Conservation (phyloP, 1,284 basidiomycete genomes). For the Irpex sp. region DNA sequence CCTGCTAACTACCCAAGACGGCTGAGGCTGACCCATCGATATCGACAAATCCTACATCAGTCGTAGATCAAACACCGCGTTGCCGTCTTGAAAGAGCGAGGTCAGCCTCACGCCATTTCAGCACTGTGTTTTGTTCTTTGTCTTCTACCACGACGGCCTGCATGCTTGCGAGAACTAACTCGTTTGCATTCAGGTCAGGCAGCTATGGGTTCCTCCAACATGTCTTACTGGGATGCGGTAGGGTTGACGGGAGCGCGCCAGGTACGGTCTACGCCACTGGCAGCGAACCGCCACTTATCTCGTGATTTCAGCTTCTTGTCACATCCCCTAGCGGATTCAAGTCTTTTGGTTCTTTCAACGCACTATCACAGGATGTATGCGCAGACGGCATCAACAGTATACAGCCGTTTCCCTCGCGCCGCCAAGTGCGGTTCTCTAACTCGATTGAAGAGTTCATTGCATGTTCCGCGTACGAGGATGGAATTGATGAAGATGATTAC, state of each 20-base stretch:
- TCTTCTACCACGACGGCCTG: neutral
- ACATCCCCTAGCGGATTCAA: neutral
- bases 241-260: neutral
- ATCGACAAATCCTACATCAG: neutral
- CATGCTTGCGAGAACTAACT: neutral
- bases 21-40: neutral
- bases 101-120: neutral
- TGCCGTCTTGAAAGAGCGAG: neutral
- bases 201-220: neutral
- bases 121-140: too few species aligned
- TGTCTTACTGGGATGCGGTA: neutral
- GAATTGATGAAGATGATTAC: neutral
- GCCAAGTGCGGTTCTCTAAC: neutral
- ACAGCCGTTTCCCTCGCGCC: neutral
- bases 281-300: neutral
- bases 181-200: neutral
- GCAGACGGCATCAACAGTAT: neutral
- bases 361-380: neutral
- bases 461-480: neutral
- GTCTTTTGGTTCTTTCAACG: neutral
- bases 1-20: neutral
- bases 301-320: neutral
- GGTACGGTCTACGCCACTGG: neutral
- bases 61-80: neutral
- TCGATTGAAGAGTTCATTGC: neutral